Conservation (phyloP, 768 basidiomycete genomes). For the Mycena rosella region DNA sequence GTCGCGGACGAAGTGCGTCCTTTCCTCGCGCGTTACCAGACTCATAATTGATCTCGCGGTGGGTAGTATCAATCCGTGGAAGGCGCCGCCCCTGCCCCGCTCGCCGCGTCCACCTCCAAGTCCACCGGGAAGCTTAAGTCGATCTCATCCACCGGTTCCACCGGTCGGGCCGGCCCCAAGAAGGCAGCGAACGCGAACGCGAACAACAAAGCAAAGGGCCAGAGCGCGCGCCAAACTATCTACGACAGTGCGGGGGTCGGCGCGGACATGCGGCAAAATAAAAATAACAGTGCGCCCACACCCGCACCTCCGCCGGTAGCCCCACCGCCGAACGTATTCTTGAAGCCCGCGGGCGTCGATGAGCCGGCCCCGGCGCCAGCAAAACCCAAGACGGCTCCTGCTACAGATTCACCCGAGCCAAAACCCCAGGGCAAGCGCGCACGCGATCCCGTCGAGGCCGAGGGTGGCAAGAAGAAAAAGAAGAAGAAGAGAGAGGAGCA, state of each 20-base stretch:
- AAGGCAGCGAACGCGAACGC: slow-evolving; percentile 39
- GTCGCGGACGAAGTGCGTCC: slow-evolving; percentile 45
- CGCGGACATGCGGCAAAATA: slow-evolving; percentile 55
- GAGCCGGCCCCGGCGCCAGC: slow-evolving; percentile 48
- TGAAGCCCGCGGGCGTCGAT: slow-evolving; percentile 72
- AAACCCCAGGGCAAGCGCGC: slow-evolving; percentile 47
- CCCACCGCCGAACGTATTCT: slow-evolving; percentile 49
- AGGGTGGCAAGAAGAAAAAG: slow-evolving; percentile 46
- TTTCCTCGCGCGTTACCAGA: background rate
- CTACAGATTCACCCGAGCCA: slow-evolving; percentile 32
- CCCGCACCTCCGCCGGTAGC: background rate
- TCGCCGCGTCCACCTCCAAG: slow-evolving; percentile 8
- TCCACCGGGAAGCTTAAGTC: slow-evolving; percentile 4
- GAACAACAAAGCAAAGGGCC: slow-evolving; percentile 42
- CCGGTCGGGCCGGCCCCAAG: slow-evolving; percentile 28
- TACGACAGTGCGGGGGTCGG: slow-evolving; percentile 64
- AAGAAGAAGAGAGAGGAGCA: slow-evolving; percentile 51
- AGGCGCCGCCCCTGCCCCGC: background rate
- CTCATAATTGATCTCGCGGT: background rate
- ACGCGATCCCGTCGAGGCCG: slow-evolving; percentile 42
- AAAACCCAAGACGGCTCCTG: background rate
- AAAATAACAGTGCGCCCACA: background rate
- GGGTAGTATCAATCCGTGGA: slow-evolving; percentile 8
- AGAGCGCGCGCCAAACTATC: slow-evolving; percentile 59
- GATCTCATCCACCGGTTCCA: slow-evolving; percentile 6